Base-by-base conservation (phyloP, 1,284 basidiomycete genomes). In the Tylopilus orsonianus region DNA sequence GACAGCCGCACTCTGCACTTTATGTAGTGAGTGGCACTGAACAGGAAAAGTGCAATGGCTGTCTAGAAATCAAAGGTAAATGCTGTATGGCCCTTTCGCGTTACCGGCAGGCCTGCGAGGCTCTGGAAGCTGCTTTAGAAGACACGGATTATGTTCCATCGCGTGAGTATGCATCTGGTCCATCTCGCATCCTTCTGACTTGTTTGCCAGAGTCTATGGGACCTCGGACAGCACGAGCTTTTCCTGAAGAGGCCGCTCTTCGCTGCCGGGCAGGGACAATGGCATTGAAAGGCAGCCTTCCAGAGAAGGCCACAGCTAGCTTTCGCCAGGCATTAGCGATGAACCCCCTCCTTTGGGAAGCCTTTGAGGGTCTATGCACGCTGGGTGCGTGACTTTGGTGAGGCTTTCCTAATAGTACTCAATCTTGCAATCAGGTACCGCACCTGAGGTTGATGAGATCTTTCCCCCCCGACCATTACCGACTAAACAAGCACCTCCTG, bases 331-430 rank as follows among this genome's bases (percentile, higher is more conserved):
- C 92, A 12, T 74, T 97, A 47, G 66, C 71, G 13, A 68, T 87
- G 40, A 86, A 93, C 65, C 89, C 90, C 19, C 82, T 91, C 70
- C 70, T 94, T 40, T 97, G 93, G 93, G 94, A 97, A 67, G 94
- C 94, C 1, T 92, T 95, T 63, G 89, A 92, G 56, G 93, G 90
- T 0, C 69, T 97, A 23, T 97, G 93, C 65, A 72, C 81, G 43
- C 71, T 92, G 33, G 93, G 94, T 91, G 57, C 56, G 78, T 74
- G 22, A 14, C 34, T 39, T 48, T 7, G 16, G 6, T 23, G 19
- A 41, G 47, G 9, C 19, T 19, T 48, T 53, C 44, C 26, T 23
- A 30, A 26, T 23, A 39, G 42, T 49, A 44, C 49, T 56, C 51
- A 66, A 56, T 50, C 45, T 30, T 52, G 6, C 49, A 37, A 54